Conservation (phyloP, 306 rosid species). For the Lithocarpus polystachyus region DNA sequence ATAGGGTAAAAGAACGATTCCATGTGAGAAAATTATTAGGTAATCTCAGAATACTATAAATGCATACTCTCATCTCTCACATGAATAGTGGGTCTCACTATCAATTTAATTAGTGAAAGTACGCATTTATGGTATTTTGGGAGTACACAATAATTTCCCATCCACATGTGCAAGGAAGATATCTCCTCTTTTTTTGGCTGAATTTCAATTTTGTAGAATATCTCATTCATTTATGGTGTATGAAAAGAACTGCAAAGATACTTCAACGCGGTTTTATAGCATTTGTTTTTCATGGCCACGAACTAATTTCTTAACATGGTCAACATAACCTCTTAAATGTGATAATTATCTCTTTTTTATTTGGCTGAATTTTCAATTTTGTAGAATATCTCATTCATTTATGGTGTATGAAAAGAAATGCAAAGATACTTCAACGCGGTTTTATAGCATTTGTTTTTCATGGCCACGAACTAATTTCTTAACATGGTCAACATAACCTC, state of each 20-base stretch:
- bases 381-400: not conserved
- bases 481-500: not conserved
- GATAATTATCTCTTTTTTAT: not conserved
- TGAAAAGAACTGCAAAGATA: conserved; percentile 20
- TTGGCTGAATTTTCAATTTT: not conserved
- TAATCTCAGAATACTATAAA: too few species aligned
- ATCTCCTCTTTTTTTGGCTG: too few species aligned
- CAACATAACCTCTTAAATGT: not conserved
- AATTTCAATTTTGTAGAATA: not conserved
- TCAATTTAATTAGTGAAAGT: too few species aligned
- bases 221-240: not conserved
- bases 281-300: conserved; percentile 2
- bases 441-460: not conserved
- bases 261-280: conserved; percentile 22
- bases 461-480: conserved; percentile 8
- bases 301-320: not conserved
- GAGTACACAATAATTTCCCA: too few species aligned
- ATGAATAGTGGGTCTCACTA: too few species aligned
- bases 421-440: conserved; percentile 27
- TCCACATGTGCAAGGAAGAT: not conserved
- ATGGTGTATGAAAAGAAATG: conserved; percentile 9
- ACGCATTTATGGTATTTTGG: too few species aligned
- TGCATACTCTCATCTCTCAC: too few species aligned
- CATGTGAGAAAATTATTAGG: too few species aligned
- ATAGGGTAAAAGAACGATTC: conserved; percentile 33